These are phyloP conservation scores for Suhomyces maxii DNA, from an alignment of 1,139 yeast species.

Conservation along the genomic window DNA sequence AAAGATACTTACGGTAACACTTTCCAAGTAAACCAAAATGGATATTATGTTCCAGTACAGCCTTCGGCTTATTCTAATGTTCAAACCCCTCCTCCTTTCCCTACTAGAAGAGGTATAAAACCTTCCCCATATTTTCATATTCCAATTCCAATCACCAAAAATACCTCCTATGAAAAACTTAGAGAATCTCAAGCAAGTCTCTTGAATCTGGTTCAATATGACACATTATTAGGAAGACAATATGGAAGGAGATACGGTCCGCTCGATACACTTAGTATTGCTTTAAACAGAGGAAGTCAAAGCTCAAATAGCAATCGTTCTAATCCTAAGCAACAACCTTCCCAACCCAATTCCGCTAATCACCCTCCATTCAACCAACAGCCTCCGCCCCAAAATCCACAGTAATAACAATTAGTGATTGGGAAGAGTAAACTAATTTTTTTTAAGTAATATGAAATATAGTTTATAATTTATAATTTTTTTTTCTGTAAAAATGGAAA, in stretches of 20 bases:
- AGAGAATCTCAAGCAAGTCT: slow-evolving; percentile 25
- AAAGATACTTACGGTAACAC: not conserved
- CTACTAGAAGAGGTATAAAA: not conserved
- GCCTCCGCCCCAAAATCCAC: too few relatives aligned
- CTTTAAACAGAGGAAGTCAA: slow-evolving; percentile 22
- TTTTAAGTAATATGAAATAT: too few relatives aligned
- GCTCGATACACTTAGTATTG: slow-evolving; percentile 24
- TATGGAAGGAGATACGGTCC: slow-evolving; percentile 30
- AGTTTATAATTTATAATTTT: too few relatives aligned
- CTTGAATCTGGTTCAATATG: slow-evolving; percentile 24
- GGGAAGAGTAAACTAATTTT: too few relatives aligned
- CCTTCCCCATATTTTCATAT: slow-evolving; percentile 14
- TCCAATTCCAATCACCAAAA: slow-evolving; percentile 17
- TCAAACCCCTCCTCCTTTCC: not conserved
- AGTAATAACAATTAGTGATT: too few relatives aligned
- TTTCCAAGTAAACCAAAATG: not conserved
- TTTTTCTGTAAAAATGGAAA: too few relatives aligned
- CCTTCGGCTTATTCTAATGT: not conserved
- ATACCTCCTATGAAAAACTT: slow-evolving; percentile 21
- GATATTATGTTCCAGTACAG: not conserved
- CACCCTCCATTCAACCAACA: too few relatives aligned
- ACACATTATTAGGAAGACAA: slow-evolving; percentile 18
- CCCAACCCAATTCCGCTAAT: not conserved
- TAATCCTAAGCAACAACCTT: not conserved
- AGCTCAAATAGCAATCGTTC: slow-evolving; percentile 11